A percentile compares a stretch with the other conserved stretches of the same genome.
Conservation (phyloP, 176 grass and related monocot genomes). For the Stipa capillata region DNA sequence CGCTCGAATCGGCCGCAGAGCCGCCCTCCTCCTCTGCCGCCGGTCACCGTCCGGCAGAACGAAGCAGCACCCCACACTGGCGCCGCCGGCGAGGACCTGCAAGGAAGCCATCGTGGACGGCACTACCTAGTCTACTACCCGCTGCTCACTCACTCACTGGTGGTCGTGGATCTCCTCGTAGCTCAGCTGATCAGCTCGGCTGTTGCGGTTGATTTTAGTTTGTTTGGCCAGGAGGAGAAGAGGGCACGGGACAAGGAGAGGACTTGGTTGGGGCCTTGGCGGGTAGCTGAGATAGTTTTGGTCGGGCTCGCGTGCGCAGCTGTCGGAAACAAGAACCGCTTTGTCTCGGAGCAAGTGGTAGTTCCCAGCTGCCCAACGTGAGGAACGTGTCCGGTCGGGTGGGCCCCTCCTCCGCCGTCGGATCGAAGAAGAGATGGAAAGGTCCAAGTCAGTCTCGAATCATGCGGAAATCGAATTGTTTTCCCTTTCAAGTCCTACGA, state of each 20-base stretch:
- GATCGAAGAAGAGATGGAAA: not conserved
- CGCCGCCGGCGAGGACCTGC: not conserved
- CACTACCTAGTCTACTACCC: too few relatives aligned
- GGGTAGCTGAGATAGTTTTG: slow-evolving; percentile 4
- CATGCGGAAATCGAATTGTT: too few relatives aligned
- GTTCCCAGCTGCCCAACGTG: too few relatives aligned
- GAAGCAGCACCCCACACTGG: not conserved
- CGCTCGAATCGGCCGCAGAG: not conserved
- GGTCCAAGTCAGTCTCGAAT: not conserved
- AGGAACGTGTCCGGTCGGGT: too few relatives aligned
- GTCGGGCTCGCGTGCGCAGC: not conserved
- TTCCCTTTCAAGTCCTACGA: too few relatives aligned
- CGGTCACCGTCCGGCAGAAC: not conserved
- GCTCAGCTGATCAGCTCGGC: too few relatives aligned
- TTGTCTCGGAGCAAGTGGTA: not conserved
- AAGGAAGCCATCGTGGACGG: too few relatives aligned
- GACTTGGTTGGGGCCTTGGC: not conserved
- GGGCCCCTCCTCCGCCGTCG: not conserved
- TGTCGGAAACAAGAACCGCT: not conserved
- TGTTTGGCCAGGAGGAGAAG: not conserved
- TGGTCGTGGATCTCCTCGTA: too few relatives aligned
- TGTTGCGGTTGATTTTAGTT: too few relatives aligned
- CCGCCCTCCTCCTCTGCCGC: not conserved
- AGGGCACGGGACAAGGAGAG: not conserved
- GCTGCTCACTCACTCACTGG: not conserved